phyloP scores from a whole-genome alignment of 768 basidiomycete genomes.

The Rhodotorula kratochvilovae region DNA sequence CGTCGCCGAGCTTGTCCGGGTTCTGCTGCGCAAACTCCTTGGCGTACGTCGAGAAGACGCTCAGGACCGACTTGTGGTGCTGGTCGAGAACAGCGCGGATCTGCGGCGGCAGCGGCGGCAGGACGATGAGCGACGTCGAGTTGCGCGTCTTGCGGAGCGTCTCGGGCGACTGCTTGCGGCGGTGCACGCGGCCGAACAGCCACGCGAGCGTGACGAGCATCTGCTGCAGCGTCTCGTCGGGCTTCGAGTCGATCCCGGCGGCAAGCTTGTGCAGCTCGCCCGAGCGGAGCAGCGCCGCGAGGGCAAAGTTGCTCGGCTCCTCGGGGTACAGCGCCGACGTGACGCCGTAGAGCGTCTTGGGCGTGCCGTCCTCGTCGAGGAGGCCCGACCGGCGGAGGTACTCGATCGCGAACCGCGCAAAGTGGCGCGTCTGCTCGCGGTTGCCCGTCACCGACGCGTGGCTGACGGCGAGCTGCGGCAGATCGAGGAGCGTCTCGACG shows the following conservation, averaged over 20 bases:
- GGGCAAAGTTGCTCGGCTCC: constrained; percentile 66
- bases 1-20: constrained; percentile 50
- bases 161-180: constrained; percentile 53
- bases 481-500: constrained; percentile 55
- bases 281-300: constrained; percentile 57
- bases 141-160: constrained; percentile 48
- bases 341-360: constrained; percentile 39
- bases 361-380: constrained; percentile 55
- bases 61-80: constrained; percentile 56
- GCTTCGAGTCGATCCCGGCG: constrained; percentile 45
- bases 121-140: constrained; percentile 59
- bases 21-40: constrained; percentile 53
- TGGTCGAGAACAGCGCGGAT: constrained; percentile 52
- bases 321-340: constrained; percentile 51
- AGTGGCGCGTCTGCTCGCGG: constrained; percentile 59
- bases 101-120: constrained; percentile 54
- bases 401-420: constrained; percentile 66
- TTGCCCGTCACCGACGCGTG: constrained; percentile 47
- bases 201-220: constrained; percentile 61
- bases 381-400: constrained; percentile 61
- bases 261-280: constrained; percentile 63
- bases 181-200: constrained; percentile 61
- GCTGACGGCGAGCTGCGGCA: constrained; percentile 59
- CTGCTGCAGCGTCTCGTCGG: constrained; percentile 53
- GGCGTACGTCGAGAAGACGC: constrained; percentile 59